Evolutionary conservation across 805 yeast species (phyloP).

Genomic region (Pichia thaimueangensis): DNA sequence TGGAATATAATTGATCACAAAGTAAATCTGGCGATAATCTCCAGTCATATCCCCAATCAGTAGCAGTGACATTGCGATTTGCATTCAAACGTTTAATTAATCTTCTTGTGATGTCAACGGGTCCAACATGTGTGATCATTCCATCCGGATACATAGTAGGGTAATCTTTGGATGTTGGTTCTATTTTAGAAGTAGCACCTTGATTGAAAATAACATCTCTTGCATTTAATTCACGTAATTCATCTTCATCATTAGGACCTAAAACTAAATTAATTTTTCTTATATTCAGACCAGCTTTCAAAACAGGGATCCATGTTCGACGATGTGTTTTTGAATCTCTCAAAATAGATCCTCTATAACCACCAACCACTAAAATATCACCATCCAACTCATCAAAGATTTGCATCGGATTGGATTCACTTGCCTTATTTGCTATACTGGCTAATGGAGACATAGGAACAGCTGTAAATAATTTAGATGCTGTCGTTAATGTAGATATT

Average conservation of each 20-base stretch:
- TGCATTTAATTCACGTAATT: conserved; percentile 36
- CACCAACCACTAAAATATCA: conserved; percentile 76
- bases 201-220: conserved; percentile 25
- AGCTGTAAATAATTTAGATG: not conserved
- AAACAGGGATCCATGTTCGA: conserved; percentile 76
- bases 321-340: conserved; percentile 57
- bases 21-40: conserved; percentile 59
- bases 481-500: not conserved
- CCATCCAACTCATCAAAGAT: conserved; percentile 64
- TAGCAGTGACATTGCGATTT: conserved; percentile 55
- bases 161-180: not conserved
- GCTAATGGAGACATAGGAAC: conserved; percentile 6
- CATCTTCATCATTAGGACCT: conserved; percentile 72
- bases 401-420: conserved; percentile 26
- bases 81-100: conserved; percentile 47
- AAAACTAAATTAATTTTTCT: conserved; percentile 61
- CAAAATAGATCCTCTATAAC: conserved; percentile 78
- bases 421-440: conserved; percentile 1
- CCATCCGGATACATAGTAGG: conserved; percentile 59
- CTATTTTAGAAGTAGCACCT: not conserved
- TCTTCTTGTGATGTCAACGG: conserved; percentile 68
- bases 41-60: conserved; percentile 93
- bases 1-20: conserved; percentile 45
- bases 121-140: conserved; percentile 76
- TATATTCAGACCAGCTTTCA: conserved; percentile 76